Base-by-base conservation (phyloP, 2,329 filamentous ascomycete genomes). In the Colletotrichum abscissum region DNA sequence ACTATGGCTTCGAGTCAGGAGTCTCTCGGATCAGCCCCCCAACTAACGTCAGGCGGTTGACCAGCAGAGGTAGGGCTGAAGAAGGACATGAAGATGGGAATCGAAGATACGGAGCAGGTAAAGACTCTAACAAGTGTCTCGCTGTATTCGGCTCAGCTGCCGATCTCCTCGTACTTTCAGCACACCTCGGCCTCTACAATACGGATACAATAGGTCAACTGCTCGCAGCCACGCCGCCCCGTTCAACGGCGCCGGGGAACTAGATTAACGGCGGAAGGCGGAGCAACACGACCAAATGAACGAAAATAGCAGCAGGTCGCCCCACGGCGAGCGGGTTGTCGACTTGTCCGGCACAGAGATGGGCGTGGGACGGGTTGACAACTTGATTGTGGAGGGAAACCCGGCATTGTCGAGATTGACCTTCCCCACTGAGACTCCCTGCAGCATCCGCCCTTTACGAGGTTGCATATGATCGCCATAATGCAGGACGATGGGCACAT, bases 341-440 rank as follows among this genome's bases (percentile, higher is more conserved):
- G 12, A 26, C 33, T 12, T 35, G 33, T 35, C 60, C 59, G 67
- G 59, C 59, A 58, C 52, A 35, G 14, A 26, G 9, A 33, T 59
- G 28, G 33, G 33, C 33, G 33, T 35, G 9, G 33, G 33, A 5
- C 33, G 33, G 33, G 33, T 35, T 12, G 11, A 35, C 33, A 33
- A 33, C 30, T 33, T 33, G 30, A 33, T 33, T 35, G 2, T 59
- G 14, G 33, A 24, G 28, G 19, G 26, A n/a, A 59, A 66, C 55
- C 67, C 62, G 42, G 67, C 35, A 57, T 42, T 24, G 54, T 49
- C 68, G 68, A 70, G 68, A 70, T 70, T 70, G 46, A 30, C 46
- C 11, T 35, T 62, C 68, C 42, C 68, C 62, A 70, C 68, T 4
- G n/a, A 22, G 14, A 30, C 49, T n/a, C 55, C 55, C 55, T 49